phyloP scores from a whole-genome alignment of 768 basidiomycete species.

The Punctularia strigosozonata region DNA sequence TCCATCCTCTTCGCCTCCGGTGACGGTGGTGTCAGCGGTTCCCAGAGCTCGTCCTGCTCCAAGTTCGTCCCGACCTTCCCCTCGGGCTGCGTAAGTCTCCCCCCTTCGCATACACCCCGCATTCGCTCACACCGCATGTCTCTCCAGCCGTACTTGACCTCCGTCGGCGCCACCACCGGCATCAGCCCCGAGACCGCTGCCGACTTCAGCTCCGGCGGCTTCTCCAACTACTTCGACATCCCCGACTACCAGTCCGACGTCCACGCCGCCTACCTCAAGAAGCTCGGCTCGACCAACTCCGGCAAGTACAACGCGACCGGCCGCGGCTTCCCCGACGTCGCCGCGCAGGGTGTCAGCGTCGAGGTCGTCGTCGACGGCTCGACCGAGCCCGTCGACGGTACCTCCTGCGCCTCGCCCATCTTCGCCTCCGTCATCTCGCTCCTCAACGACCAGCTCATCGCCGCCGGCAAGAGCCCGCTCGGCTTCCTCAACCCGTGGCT shows the following conservation, averaged over 20 bases:
- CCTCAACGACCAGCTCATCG: constrained; percentile 16
- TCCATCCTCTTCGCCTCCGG: constrained; percentile 27
- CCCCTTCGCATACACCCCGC: no score
- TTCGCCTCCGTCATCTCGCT: constrained; percentile 17
- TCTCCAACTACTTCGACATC: constrained; percentile 7
- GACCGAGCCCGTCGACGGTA: constrained; percentile 9
- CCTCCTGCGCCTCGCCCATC: constrained; percentile 12
- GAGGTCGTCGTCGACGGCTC: constrained; percentile 7
- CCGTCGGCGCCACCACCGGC: constrained; percentile 14
- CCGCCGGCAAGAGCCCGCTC: constrained; percentile 13
- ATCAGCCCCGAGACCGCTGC: constrained; percentile 7
- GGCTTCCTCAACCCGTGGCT: constrained; percentile 20
- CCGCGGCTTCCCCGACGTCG: constrained; percentile 10
- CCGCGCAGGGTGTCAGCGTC: constrained; percentile 9
- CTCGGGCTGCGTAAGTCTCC: constrained; percentile 21
- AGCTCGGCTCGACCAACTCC: constrained; percentile 7
- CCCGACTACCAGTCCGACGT: constrained; percentile 8
- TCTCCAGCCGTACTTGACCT: no score
- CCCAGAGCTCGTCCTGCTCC: constrained; percentile 14
- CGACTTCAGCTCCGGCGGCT: constrained; percentile 7
- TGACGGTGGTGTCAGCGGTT: constrained; percentile 24
- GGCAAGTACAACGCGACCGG: constrained; percentile 10
- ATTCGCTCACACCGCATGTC: no score
- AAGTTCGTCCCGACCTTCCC: constrained; percentile 25
- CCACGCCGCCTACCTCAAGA: constrained; percentile 6